Conservation (phyloP, 75 land plant species). For the Cryptomeria japonica region DNA sequence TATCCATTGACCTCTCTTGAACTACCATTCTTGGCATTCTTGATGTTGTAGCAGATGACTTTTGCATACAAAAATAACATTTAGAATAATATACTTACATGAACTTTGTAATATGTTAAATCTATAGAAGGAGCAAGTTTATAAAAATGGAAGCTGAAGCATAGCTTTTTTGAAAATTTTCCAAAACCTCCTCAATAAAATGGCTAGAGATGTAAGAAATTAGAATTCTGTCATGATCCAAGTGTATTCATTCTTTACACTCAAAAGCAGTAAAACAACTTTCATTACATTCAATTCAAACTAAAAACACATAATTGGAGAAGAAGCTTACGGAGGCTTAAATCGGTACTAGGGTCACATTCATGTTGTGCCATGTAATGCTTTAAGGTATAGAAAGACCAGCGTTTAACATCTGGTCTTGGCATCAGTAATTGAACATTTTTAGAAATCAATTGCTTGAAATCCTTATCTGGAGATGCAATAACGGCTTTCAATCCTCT, state of each 20-base stretch:
- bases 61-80: too few relatives aligned
- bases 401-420: slow-evolving; percentile 69
- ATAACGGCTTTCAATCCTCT: slow-evolving; percentile 60
- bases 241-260: not conserved
- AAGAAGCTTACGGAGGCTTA: slow-evolving; percentile 76
- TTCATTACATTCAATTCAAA: not conserved
- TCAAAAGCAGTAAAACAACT: not conserved
- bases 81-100: too few relatives aligned
- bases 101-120: not conserved
- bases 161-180: not conserved
- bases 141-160: not conserved
- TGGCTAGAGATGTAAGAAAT: not conserved
- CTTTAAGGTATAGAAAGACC: slow-evolving; percentile 93
- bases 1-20: too few relatives aligned
- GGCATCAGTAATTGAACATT: slow-evolving; percentile 87
- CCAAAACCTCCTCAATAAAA: not conserved
- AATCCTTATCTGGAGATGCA: slow-evolving; percentile 97
- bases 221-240: slow-evolving; percentile 4
- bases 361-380: slow-evolving; percentile 73
- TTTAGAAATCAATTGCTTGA: slow-evolving; percentile 84
- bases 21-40: too few relatives aligned
- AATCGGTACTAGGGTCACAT: slow-evolving; percentile 73
- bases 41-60: too few relatives aligned
- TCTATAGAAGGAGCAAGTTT: not conserved
- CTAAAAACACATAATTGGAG: not conserved